These are phyloP conservation scores for Tetradesmus obliquus DNA, from an alignment of 139 green algal genomes.

Conservation along the genomic window DNA sequence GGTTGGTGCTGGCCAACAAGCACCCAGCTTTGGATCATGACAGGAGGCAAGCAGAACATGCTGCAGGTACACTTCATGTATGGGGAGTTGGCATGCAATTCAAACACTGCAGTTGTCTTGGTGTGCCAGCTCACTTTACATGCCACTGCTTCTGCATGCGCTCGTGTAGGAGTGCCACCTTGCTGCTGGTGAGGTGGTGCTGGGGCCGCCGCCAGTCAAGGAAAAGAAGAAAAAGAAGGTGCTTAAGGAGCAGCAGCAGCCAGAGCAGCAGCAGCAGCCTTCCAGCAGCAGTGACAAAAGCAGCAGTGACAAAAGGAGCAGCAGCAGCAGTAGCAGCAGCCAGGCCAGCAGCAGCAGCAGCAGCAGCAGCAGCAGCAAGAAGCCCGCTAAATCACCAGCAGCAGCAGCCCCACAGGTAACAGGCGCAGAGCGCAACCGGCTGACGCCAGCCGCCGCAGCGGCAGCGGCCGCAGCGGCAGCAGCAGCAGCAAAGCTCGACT, in stretches of 20 bases:
- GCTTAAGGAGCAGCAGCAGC: background rate
- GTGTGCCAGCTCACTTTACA: background rate
- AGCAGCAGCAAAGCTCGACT: background rate
- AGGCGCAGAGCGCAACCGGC: background rate
- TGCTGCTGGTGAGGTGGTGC: constrained; percentile 17
- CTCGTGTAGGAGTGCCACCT: constrained; percentile 34
- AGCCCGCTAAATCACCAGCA: constrained; percentile 22
- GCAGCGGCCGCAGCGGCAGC: background rate
- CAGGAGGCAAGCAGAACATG: no score
- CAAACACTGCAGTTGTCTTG: background rate
- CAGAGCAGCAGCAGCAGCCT: background rate
- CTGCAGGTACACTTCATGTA: no score
- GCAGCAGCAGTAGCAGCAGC: constrained; percentile 9
- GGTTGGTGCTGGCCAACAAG: background rate
- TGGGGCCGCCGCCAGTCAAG: constrained; percentile 22
- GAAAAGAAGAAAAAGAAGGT: constrained; percentile 28
- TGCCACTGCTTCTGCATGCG: background rate
- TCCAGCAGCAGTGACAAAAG: background rate
- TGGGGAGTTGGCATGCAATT: no score
- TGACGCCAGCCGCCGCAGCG: background rate
- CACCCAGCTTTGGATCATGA: background rate
- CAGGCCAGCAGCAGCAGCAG: background rate
- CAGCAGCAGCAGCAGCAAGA: background rate
- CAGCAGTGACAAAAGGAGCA: background rate
- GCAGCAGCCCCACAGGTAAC: constrained; percentile 5